These are phyloP conservation scores for Chaetomium tenue DNA, from an alignment of 495 filamentous ascomycete species.

Conservation along the genomic window DNA sequence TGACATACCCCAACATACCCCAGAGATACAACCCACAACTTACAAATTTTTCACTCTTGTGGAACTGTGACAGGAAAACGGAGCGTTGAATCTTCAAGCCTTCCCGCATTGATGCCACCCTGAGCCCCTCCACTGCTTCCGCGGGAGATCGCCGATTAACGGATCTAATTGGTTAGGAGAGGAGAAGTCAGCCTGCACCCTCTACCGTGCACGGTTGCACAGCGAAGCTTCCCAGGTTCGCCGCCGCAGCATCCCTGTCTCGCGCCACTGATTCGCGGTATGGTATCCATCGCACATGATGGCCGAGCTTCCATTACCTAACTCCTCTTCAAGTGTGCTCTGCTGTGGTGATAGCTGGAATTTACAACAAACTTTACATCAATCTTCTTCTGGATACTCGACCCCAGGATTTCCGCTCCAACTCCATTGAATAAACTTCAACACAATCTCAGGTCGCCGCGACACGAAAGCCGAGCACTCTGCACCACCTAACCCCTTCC, in stretches of 20 bases:
- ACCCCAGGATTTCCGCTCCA: not conserved
- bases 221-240: not conserved
- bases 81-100: not conserved
- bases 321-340: not conserved
- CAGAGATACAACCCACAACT: too few relatives aligned
- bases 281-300: not conserved
- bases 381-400: not conserved
- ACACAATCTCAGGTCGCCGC: not conserved
- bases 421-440: not conserved
- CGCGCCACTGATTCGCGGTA: slow-evolving; percentile 3
- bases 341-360: too few relatives aligned
- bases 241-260: slow-evolving; percentile 1
- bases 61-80: too few relatives aligned
- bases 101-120: not conserved
- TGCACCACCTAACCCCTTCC: not conserved
- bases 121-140: not conserved
- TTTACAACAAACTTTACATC: not conserved
- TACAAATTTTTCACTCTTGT: too few relatives aligned
- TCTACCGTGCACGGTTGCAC: not conserved
- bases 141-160: not conserved
- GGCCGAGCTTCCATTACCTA: not conserved
- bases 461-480: not conserved
- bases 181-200: not conserved
- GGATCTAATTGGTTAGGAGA: not conserved
- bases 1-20: too few relatives aligned